Percentiles rank a stretch among this genome's conserved stretches.
Conservation (phyloP, 306 rosid species). For the Medicago ruthenica region DNA sequence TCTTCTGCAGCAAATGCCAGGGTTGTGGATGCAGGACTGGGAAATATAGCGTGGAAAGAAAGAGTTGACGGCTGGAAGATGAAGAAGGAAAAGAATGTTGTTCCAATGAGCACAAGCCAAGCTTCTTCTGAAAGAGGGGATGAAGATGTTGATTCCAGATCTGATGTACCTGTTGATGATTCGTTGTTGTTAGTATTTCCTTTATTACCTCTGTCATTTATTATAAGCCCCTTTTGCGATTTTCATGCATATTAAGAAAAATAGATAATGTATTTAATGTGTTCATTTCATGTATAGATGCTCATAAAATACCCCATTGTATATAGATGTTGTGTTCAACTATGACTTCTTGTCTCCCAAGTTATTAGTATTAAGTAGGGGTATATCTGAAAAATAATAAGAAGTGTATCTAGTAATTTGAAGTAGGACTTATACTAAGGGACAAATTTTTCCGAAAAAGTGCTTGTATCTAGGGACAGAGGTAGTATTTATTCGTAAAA, state of each 20-base stretch:
- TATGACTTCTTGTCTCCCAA: not conserved
- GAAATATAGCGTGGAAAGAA: slow-evolving; percentile 98
- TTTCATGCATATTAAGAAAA: not conserved
- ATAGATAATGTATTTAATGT: too few species aligned
- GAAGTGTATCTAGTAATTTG: too few species aligned
- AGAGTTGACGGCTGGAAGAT: slow-evolving; percentile 99
- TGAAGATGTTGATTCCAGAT: slow-evolving; percentile 87
- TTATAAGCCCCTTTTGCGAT: not conserved
- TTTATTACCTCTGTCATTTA: not conserved
- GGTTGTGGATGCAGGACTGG: slow-evolving; percentile 77
- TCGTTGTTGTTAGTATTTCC: slow-evolving; percentile 70
- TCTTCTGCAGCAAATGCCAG: slow-evolving; percentile 69
- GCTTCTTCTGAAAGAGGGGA: slow-evolving; percentile 87
- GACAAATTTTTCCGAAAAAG: too few species aligned
- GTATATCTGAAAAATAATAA: too few species aligned
- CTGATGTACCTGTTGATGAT: slow-evolving; percentile 85
- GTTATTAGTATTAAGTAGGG: too few species aligned
- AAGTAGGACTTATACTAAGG: too few species aligned
- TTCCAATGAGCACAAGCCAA: slow-evolving; percentile 85
- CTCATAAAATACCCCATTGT: too few species aligned
- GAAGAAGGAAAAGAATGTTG: slow-evolving; percentile 86
- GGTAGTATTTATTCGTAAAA: too few species aligned
- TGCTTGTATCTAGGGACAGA: too few species aligned
- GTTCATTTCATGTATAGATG: too few species aligned
- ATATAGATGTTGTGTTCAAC: not conserved